A percentile compares a stretch with the other conserved stretches of the same genome.
These are phyloP conservation scores for Calonectria pteridis DNA, from an alignment of 2,329 filamentous ascomycete species.

Conservation along the genomic window DNA sequence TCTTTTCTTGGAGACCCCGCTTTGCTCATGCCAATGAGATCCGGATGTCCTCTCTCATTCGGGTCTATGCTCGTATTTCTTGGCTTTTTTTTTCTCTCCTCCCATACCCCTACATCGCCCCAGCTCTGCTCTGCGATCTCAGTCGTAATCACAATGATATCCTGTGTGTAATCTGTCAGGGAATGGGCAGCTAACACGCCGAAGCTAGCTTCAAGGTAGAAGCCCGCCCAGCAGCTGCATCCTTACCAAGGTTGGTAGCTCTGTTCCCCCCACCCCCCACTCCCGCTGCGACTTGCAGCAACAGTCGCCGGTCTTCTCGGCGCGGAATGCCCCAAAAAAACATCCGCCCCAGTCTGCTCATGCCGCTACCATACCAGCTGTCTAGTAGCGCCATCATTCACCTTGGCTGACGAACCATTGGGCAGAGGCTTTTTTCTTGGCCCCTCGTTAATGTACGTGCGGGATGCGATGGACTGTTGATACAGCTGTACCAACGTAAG, in stretches of 20 bases:
- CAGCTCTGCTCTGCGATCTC: not conserved
- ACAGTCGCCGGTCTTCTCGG: slow-evolving; percentile 35
- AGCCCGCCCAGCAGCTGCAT: slow-evolving; percentile 21
- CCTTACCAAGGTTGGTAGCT: slow-evolving; percentile 37
- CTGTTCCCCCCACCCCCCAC: slow-evolving; percentile 37
- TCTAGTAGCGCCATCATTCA: slow-evolving; percentile 35
- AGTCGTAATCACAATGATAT: slow-evolving; percentile 7
- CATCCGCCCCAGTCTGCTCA: slow-evolving; percentile 34
- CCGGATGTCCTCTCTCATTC: not conserved
- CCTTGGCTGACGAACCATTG: slow-evolving; percentile 23
- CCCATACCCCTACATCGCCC: not conserved
- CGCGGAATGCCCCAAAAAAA: slow-evolving; percentile 36
- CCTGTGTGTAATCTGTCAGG: slow-evolving; percentile 3
- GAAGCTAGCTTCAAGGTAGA: slow-evolving; percentile 7
- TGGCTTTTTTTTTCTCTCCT: not conserved
- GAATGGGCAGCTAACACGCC: slow-evolving; percentile 9
- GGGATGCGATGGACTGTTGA: slow-evolving; percentile 7
- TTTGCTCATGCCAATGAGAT: slow-evolving; percentile 1
- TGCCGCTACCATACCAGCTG: slow-evolving; percentile 43
- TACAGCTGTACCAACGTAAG: not conserved
- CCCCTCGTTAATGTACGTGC: slow-evolving; percentile 13
- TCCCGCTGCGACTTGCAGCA: slow-evolving; percentile 16
- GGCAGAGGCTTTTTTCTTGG: slow-evolving; percentile 11
- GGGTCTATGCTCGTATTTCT: too few relatives aligned
- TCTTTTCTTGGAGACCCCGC: not conserved